Conservation (phyloP, 2,329 filamentous ascomycete genomes). For the Hypoxylon sp. region DNA sequence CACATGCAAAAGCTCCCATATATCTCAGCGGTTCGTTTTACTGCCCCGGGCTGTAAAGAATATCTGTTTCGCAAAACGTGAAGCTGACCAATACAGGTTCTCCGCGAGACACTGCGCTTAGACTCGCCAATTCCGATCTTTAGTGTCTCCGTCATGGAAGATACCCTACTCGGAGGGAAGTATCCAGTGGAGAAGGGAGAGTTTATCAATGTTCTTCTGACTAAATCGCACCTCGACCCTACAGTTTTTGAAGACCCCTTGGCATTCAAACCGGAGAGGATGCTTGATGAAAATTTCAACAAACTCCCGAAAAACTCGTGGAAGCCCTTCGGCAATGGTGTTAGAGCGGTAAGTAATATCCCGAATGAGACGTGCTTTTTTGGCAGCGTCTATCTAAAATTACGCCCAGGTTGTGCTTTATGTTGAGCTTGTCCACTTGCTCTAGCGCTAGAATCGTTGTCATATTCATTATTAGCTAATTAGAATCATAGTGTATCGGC, state of each 20-base stretch:
- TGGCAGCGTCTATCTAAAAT: neutral
- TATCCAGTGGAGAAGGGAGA: constrained; percentile 65
- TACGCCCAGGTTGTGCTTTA: neutral
- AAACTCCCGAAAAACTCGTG: constrained; percentile 58
- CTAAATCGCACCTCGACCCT: constrained; percentile 68
- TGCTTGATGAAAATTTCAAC: constrained; percentile 68
- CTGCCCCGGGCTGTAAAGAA: neutral
- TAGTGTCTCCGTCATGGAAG: constrained; percentile 57
- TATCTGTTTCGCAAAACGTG: neutral
- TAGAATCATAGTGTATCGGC: constrained; percentile 61
- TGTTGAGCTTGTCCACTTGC: neutral
- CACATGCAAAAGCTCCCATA: constrained; percentile 68
- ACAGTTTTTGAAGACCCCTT: constrained; percentile 70
- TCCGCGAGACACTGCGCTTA: constrained; percentile 69
- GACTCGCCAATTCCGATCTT: constrained; percentile 66
- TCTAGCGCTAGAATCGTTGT: neutral
- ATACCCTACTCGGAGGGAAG: constrained; percentile 66
- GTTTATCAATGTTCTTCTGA: constrained; percentile 61
- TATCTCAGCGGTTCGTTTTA: constrained; percentile 60
- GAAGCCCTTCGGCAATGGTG: constrained; percentile 70
- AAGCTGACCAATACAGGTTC: constrained; percentile 48
- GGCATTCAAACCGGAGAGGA: constrained; percentile 72
- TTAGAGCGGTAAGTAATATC: constrained; percentile 55
- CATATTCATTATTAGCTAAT: neutral
- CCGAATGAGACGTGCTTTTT: too few relatives aligned